These are phyloP conservation scores for Yarrowia galli DNA, from an alignment of 1,139 yeast species.

Conservation along the genomic window DNA sequence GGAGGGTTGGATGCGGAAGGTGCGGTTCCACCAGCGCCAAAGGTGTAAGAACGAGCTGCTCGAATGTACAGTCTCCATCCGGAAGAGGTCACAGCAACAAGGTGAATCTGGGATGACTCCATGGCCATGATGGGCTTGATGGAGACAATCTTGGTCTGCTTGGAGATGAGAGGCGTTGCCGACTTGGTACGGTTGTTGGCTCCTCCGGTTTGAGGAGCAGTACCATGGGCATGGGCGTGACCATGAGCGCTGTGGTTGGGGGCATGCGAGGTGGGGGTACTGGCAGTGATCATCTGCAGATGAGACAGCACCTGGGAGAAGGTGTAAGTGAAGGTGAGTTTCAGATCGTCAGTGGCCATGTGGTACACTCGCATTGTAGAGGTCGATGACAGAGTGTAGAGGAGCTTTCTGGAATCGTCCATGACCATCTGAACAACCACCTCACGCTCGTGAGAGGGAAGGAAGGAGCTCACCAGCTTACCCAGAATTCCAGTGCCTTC, in stretches of 20 bases:
- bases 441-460: slow-evolving; percentile 56
- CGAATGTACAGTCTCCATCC: slow-evolving; percentile 77
- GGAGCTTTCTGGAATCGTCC: slow-evolving; percentile 76
- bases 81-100: slow-evolving; percentile 83
- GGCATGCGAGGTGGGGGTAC: slow-evolving; percentile 44
- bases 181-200: slow-evolving; percentile 12
- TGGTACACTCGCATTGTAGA: slow-evolving; percentile 85
- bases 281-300: slow-evolving; percentile 50
- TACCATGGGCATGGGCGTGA: slow-evolving; percentile 41
- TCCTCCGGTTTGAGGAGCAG: slow-evolving; percentile 11
- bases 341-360: slow-evolving; percentile 54
- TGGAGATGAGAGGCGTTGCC: slow-evolving; percentile 32
- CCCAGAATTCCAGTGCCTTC: slow-evolving; percentile 40
- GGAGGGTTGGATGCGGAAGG: slow-evolving; percentile 45
- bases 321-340: slow-evolving; percentile 51
- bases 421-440: slow-evolving; percentile 67
- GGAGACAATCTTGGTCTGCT: slow-evolving; percentile 61
- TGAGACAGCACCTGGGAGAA: slow-evolving; percentile 48
- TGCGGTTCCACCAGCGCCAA: slow-evolving; percentile 43
- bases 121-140: slow-evolving; percentile 64
- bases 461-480: slow-evolving; percentile 44
- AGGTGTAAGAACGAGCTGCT: slow-evolving; percentile 45
- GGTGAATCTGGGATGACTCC: slow-evolving; percentile 74
- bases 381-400: slow-evolving; percentile 83
- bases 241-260: slow-evolving; percentile 45